These are phyloP conservation scores for Phytopythium chamaehyphon DNA, from an alignment of 352 stramenopile genomes.

Conservation along the genomic window DNA sequence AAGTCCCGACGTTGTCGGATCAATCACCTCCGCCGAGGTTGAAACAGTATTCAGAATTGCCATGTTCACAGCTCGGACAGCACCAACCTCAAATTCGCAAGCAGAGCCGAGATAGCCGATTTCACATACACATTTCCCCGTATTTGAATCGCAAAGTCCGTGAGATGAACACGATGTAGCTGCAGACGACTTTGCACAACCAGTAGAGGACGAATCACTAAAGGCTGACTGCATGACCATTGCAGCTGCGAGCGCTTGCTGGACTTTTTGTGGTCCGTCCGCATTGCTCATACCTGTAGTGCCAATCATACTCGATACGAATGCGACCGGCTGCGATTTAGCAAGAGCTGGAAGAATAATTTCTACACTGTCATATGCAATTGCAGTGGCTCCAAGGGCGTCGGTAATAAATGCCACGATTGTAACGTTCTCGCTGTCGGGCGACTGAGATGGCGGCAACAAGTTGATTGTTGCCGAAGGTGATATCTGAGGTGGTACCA, in stretches of 20 bases:
- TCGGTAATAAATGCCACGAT: conserved; percentile 59
- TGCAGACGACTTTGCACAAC: not conserved
- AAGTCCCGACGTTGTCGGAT: conserved; percentile 43
- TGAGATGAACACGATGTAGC: conserved; percentile 23
- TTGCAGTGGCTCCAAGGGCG: conserved; percentile 25
- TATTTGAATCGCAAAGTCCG: conserved; percentile 25
- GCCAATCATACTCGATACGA: conserved; percentile 32
- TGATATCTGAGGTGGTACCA: conserved; percentile 35
- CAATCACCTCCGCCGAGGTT: conserved; percentile 14
- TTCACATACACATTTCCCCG: conserved; percentile 24
- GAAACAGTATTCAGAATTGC: conserved; percentile 42
- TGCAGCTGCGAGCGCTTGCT: conserved; percentile 34
- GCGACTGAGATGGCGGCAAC: conserved; percentile 27
- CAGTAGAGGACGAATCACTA: not conserved
- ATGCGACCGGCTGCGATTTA: conserved; percentile 30
- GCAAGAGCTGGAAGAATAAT: conserved; percentile 32
- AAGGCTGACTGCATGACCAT: conserved; percentile 46
- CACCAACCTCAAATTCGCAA: conserved; percentile 33
- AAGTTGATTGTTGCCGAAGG: conserved; percentile 32
- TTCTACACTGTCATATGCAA: conserved; percentile 32
- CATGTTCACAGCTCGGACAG: conserved; percentile 33
- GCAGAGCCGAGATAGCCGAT: conserved; percentile 34
- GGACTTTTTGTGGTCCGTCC: conserved; percentile 25
- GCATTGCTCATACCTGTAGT: conserved; percentile 5
- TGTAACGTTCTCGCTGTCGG: conserved; percentile 32